Base-by-base conservation (phyloP, 2,329 filamentous ascomycete species). In the Pyrenophora seminiperda region DNA sequence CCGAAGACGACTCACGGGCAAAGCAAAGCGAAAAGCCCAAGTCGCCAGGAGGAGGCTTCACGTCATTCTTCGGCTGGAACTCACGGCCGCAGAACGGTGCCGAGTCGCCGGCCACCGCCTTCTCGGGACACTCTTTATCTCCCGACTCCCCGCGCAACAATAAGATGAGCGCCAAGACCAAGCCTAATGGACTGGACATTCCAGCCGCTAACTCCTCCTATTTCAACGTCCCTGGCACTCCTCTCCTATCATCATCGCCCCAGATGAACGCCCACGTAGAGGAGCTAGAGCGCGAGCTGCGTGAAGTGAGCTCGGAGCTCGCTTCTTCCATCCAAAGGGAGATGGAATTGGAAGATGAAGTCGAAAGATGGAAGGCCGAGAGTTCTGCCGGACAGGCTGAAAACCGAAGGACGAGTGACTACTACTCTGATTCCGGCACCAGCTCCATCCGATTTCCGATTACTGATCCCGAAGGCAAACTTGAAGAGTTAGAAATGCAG, bases 371-470 rank as follows among this genome's bases (percentile, higher is more conserved):
- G 62, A 92, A 97, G 71, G 78, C 85, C n/a, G 91, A 97, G 66
- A 80, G 81, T 56, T 79, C 72, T 81, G 85, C 73, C 67, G 80
- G 66, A 75, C 79, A 72, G 68, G 78, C 79, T n/a, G 68, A 81
- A 20, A 86, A 83, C 56, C 88, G 89, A 70, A 84, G 93, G 53
- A 95, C 90, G 7, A 97, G 94, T 75, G 94, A 99, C 75, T 97
- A 99, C 76, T 99, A 94, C 72, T 99, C 94, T 2, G 94, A 99
- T 72, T 96, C 92, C 5, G 94, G 94, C 24, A 88, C 90, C 50
- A 93, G 91, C 72, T 93, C 91, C 1, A 82, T 90, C 44, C 89
- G 91, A 65, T 88, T 87, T 66, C 86, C 88, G 1, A 77, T 82
- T 54, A 87, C 90, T 38, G 79, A 83, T 52, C 76, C 74, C 11